phyloP scores from a whole-genome alignment of 2,329 filamentous ascomycete species.

The Hirsutella thompsonii region DNA sequence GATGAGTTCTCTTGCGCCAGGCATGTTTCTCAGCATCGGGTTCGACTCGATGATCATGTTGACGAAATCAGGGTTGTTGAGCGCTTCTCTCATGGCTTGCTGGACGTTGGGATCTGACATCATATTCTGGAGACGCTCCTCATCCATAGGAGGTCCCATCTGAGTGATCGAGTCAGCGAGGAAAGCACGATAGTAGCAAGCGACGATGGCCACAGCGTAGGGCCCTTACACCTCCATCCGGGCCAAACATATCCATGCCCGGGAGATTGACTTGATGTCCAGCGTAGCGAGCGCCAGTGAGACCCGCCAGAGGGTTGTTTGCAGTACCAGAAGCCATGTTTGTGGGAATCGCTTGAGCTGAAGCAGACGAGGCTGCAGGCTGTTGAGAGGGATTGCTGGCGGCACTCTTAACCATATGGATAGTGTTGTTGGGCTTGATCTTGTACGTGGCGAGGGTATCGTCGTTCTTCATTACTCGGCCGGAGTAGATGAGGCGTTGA shows the following conservation, averaged over 20 bases:
- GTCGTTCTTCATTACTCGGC: slow-evolving; percentile 88
- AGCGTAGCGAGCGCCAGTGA: slow-evolving; percentile 89
- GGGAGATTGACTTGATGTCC: slow-evolving; percentile 76
- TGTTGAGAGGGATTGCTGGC: slow-evolving; percentile 59
- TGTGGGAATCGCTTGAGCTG: slow-evolving; percentile 40
- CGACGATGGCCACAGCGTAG: background rate
- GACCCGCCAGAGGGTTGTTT: slow-evolving; percentile 77
- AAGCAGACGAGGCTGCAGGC: slow-evolving; percentile 25
- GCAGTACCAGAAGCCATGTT: slow-evolving; percentile 75
- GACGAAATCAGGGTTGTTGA: slow-evolving; percentile 88
- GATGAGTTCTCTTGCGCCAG: slow-evolving; percentile 71
- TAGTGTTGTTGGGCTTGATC: slow-evolving; percentile 89
- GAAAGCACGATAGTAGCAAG: slow-evolving; percentile 2
- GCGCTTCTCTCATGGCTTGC: slow-evolving; percentile 82
- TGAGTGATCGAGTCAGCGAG: slow-evolving; percentile 23
- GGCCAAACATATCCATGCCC: slow-evolving; percentile 78
- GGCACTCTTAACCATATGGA: slow-evolving; percentile 94
- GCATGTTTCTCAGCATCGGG: slow-evolving; percentile 64
- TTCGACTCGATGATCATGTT: slow-evolving; percentile 92
- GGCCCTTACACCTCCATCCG: slow-evolving; percentile 86
- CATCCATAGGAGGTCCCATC: slow-evolving; percentile 80
- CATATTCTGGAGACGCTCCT: slow-evolving; percentile 73
- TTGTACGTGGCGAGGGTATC: slow-evolving; percentile 80
- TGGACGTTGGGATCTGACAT: slow-evolving; percentile 80
- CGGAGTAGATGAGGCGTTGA: slow-evolving; percentile 94